Evolutionary conservation across 345 rosid genomes (phyloP), one percentile per base, ranked within the genome.

Genomic region (Acer negundo): DNA sequence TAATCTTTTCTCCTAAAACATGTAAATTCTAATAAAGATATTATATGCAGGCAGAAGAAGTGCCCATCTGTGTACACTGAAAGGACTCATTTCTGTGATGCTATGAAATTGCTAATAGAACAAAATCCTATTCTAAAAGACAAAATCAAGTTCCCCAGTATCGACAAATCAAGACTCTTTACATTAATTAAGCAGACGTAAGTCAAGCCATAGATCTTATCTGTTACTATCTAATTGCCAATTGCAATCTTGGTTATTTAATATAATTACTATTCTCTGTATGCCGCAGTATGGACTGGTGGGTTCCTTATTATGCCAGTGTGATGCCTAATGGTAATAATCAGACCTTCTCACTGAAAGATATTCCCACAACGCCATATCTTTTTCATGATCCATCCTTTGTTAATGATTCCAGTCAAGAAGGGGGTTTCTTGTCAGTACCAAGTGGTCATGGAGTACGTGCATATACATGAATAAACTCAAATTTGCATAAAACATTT

Each of bases 261-360:
- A 19, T 77, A 26, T 44, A 3, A 6, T 35, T 81, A 17, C 68
- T 77, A 49, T 70, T 73, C 44, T 74, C 78, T 74, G 26, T 67
- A 16, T 70, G 53, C 49, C 73, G 79, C 78, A 83, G 89, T 46
- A 65, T 86, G 85, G 83, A 75, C 24, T 83, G 82, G 86, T 83
- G 88, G 86, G 73, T 58, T 79, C 74, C 78, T 62, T 59, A 69
- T 77, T 22, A 12, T 56, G 65, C 59, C 47, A 65, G 46, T 44
- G 23, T 63, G 63, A 46, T 44, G 38, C 46, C 73, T 67, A 40
- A 24, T 35, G 44, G 28, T n/a, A 75, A 71, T 75, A 81, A 65
- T 59, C 56, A 67, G 73, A 17, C 69, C 81, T 64, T 44, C 49
- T 77, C 85, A 69, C 77, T 81, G 55, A 78, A 83, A 70, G 65